Percentiles rank a stretch among this genome's conserved stretches.
phyloP scores from a whole-genome alignment of 208 protist species.

The Leishmania major region DNA sequence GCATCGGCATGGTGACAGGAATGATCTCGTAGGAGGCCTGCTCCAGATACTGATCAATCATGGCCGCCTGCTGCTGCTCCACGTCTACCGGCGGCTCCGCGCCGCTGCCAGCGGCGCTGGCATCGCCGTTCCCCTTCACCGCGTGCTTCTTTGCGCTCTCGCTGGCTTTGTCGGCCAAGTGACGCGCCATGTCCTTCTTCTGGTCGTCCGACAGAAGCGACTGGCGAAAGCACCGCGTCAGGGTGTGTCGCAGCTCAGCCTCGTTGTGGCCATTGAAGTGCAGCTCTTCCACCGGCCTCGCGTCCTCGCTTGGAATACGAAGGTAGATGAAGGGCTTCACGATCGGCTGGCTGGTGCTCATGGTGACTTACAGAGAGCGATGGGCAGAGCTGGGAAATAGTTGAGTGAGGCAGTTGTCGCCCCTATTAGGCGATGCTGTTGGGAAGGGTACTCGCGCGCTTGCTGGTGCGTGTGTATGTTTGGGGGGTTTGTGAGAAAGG shows the following conservation, averaged over 20 bases:
- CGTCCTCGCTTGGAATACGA: constrained; percentile 63
- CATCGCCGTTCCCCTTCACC: constrained; percentile 3
- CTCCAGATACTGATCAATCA: constrained; percentile 77
- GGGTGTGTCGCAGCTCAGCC: constrained; percentile 56
- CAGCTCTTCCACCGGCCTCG: constrained; percentile 37
- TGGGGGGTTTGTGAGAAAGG: no score
- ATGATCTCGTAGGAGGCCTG: constrained; percentile 86
- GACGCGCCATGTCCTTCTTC: constrained; percentile 63
- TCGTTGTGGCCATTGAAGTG: constrained; percentile 68
- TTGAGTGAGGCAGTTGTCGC: neutral
- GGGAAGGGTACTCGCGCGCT: neutral
- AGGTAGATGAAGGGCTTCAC: constrained; percentile 80
- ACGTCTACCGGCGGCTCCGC: constrained; percentile 13
- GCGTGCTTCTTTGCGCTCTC: constrained; percentile 29
- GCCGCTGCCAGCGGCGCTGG: constrained; percentile 1
- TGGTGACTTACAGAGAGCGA: neutral
- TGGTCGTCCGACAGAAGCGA: constrained; percentile 74
- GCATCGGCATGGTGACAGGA: constrained; percentile 82
- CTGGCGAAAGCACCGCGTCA: constrained; percentile 73
- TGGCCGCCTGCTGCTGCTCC: constrained; percentile 50
- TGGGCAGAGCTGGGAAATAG: neutral
- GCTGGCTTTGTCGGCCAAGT: constrained; percentile 54
- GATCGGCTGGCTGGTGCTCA: constrained; percentile 32
- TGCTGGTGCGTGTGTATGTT: neutral
- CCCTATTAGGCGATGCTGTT: neutral